Base-by-base conservation (phyloP, 164 flowering plant genomes). In the Dillenia turbinata region DNA sequence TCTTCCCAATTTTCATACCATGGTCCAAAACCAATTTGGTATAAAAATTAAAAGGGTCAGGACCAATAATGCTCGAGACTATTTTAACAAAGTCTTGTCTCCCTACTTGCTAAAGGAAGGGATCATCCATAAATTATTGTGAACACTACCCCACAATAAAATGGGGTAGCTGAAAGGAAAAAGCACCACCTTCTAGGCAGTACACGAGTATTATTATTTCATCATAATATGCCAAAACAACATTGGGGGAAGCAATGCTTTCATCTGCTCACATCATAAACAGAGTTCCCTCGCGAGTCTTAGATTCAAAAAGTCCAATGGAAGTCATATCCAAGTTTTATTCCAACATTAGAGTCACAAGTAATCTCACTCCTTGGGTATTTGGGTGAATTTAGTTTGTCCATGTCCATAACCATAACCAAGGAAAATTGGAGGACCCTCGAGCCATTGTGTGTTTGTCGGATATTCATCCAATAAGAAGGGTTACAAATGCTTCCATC, bases 181-280 rank as follows among this genome's bases (percentile, higher is more conserved):
- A 52, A 66, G 59, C 47, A 44, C 9, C 57, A 66, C 26, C 57
- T 59, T 14, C 55, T 66, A 4, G 67, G 22, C 11, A n/a, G 14
- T 10, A 50, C 57, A 6, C 1, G 69, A 45, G 56, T 57, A 1
- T 44, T 66, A 1, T 12, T 49, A 2, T 66, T 66, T 50, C 51
- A 59, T 13, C 0, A 40, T 1, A 49, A 65, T 26, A 26, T 57
- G 10, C 68, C 62, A 9, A 47, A 49, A 15, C 6, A 6, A 3
- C 57, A 22, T 49, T 57, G 40, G 40, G 68, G 55, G 62, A 57
- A 17, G 53, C 52, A 5, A 0, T 26, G 19, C 10, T 47, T 11
- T 17, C 52, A 64, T 33, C 40, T 33, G 5, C 0, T 26, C 33
- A 26, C 33, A 26, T 26, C 33, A 26, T 26, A 26, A 26, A 56